phyloP scores from a whole-genome alignment of 2,329 filamentous ascomycete genomes.

The Trichoderma endophyticum region DNA sequence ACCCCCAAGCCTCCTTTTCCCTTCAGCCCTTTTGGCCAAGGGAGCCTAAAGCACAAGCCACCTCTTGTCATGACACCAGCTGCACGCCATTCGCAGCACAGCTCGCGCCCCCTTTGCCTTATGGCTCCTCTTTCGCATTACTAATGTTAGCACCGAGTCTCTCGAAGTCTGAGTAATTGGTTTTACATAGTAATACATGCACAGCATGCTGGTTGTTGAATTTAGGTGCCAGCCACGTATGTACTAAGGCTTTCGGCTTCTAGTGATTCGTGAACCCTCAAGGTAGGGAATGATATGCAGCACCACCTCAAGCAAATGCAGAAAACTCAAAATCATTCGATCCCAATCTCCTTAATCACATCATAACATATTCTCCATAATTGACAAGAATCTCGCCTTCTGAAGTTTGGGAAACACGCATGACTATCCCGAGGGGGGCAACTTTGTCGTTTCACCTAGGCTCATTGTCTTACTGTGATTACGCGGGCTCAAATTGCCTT shows the following conservation, averaged over 20 bases:
- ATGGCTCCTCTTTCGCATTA: not conserved
- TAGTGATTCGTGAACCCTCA: not conserved
- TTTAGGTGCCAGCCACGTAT: not conserved
- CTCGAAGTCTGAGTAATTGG: not conserved
- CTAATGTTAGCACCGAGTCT: not conserved
- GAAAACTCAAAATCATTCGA: constrained; percentile 5
- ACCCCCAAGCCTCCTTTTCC: not conserved
- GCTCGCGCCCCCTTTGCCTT: not conserved
- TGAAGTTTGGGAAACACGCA: not conserved
- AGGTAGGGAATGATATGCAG: not conserved
- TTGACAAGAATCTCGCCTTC: not conserved
- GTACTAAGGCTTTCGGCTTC: too few species aligned
- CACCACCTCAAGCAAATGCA: not conserved
- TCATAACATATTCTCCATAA: not conserved
- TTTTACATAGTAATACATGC: not conserved
- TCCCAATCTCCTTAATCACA: not conserved
- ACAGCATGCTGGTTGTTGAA: not conserved
- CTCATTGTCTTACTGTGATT: not conserved
- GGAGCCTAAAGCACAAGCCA: not conserved
- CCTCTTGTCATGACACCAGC: not conserved
- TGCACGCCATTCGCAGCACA: not conserved
- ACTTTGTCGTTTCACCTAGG: not conserved
- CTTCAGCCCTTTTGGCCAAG: not conserved
- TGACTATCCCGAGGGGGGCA: not conserved
- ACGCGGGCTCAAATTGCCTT: not conserved